Evolutionary conservation across 768 basidiomycete genomes (phyloP), one percentile per base, ranked within the genome.

Genomic region (Leccinum arenicola): DNA sequence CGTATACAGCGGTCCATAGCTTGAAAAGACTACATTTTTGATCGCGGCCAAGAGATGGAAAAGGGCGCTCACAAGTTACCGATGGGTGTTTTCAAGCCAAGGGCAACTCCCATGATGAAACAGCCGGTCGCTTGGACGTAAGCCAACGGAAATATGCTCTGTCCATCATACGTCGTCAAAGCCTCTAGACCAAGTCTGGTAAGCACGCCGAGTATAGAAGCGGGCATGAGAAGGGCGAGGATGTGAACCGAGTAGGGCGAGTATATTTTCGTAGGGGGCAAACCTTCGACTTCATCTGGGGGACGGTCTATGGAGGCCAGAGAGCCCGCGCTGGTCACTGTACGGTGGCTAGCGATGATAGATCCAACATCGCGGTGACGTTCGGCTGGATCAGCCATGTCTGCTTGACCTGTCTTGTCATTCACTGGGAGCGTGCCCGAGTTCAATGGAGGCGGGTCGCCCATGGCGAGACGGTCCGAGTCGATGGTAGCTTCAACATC

Each of bases 61-160:
- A 53, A 61, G 23, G 54, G 27, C 29, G 69, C 93, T 74, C 70
- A 97, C 94, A 89, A 86, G 66, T 78, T 75, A 50, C 85, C 84
- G 12, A 99, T 78, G 8, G 87, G 83, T 52, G 85, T 83, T 72
- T 89, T 94, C 67, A 89, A 69, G 17, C 80, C 83, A 19, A 93
- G 67, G 8, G 80, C 82, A 54, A 92, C 74, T 3, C 97, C 97
- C 95, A 99, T 98, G 29, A 96, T 76, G 55, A 94, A 77, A 74
- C 95, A 98, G 17, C 97, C 97, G 1, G 87, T 75, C 0, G 86
- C 89, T 71, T 99, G 96, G 0, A 85, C 81, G 77, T 95, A 98
- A 4, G 88, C 84, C 23, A 98, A 76, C 2, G 90, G 79, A 68
- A 95, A 98, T 6, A 98, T 85, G 63, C 84, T 81, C 48, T 80